Evolutionary conservation across 2,329 filamentous ascomycete species (phyloP), one percentile per base, ranked within the genome.

Genomic region (Ilyonectria robusta): DNA sequence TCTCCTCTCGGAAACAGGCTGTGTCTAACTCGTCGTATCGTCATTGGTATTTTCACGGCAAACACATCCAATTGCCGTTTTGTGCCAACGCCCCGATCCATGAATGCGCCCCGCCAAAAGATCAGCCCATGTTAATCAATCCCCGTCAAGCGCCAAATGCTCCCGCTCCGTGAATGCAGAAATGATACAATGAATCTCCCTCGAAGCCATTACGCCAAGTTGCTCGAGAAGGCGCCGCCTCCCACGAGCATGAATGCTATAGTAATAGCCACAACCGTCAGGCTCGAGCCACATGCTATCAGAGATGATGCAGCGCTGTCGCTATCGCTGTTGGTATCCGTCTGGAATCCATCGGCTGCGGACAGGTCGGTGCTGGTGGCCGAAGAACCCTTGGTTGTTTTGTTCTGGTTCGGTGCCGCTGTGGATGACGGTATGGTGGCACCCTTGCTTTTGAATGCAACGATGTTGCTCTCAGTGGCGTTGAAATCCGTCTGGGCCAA

Each of bases 401-500:
- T 68, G 26, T 75, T 75, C 68, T 86, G 82, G 66, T 79, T 81
- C 1, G 83, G 78, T 19, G 81, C 84, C 0, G 75, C 69, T 5
- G 84, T 88, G 3, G 86, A 83, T 11, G 83, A 86, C 1, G 87
- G 87, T 35, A 89, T 88, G 3, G 76, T 69, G 0, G 86, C 86
- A 26, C 85, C 82, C 10, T 81, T 78, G 76, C 83, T 87, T 19
- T 82, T 68, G 70, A 89, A 89, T 2, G 85, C 75, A 1, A 87
- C 81, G 33, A 89, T 78, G 62, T 87, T 85, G 46, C 82, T 83
- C 8, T 78, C 71, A 1, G 85, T 87, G 1, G 85, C 80, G 75
- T 88, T 88, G 77, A 89, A 89, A 66, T 87, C 81, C 11, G 88
- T 88, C 17, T 82, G 80, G 4, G 87, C 88, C 21, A 90, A 78